Base-by-base conservation (phyloP, 2,329 filamentous ascomycete species). In the Cadophora gregata region DNA sequence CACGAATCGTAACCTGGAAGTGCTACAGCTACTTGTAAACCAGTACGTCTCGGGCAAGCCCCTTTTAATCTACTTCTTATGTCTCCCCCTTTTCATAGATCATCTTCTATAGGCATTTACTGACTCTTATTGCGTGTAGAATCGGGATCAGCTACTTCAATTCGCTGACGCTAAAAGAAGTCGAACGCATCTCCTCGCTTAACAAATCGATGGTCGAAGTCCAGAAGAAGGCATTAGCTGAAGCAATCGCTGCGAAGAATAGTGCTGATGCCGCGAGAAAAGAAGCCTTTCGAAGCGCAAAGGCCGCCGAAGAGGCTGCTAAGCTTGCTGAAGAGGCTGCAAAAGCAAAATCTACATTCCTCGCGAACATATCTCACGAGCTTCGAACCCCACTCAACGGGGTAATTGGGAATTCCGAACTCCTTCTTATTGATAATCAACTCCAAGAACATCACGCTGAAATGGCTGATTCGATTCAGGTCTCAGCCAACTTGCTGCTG, bases 321-420 rank as follows among this genome's bases (percentile, higher is more conserved):
- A 48, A 48, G 9, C 45, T 48, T 1, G 47, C 47, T 10, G 47
- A 50, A 27, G 21, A 27, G 77, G 92, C 92, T 10, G 91, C 91
- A 25, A 93, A 91, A 78, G 91, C 91, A 50, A 95, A 94, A 77
- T 91, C 89, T 2, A 92, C 93, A 65, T 95, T 95, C 79, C 81
- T 92, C 51, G 90, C 90, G 47, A 92, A 92, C 69, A 92, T 95
- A 71, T 93, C 90, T 2, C 92, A 95, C 78, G 92, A 95, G 78
- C 80, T 95, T 66, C 87, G 91, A 53, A 94, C 91, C 1, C 93
- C 93, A 0, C 88, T 97, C 59, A 94, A 94, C 66, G 93, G 93
- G 29, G 92, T 96, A 8, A 94, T 96, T 73, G 93, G 93, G 58
- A 96, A 96, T 82, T 92, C 90, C 12, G 93, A 97, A 77, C 85